These are phyloP conservation scores for Ceratocystis cubensis DNA, from an alignment of 2,329 filamentous ascomycete genomes.

Conservation along the genomic window DNA sequence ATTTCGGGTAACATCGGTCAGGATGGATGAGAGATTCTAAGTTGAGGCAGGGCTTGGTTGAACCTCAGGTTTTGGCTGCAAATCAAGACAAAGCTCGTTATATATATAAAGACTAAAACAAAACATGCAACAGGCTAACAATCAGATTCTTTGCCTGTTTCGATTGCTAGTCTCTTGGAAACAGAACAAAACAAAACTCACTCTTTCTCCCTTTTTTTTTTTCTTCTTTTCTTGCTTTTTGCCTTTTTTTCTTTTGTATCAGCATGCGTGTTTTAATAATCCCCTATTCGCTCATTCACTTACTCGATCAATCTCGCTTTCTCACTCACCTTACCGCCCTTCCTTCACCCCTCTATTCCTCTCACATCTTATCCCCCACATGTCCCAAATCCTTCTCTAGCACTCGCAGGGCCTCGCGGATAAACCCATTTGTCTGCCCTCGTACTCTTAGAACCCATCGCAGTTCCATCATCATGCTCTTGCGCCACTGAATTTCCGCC, in stretches of 20 bases:
- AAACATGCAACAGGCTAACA: background rate
- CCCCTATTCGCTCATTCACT: no score
- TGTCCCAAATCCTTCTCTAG: conserved; percentile 28
- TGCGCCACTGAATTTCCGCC: conserved; percentile 32
- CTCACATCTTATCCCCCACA: conserved; percentile 23
- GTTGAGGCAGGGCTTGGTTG: no score
- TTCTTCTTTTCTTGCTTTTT: background rate
- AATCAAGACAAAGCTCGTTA: background rate
- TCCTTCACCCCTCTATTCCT: background rate
- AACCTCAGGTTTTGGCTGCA: background rate
- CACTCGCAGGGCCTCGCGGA: conserved; percentile 31
- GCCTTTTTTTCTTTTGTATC: no score
- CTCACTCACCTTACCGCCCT: background rate
- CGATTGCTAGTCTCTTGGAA: background rate
- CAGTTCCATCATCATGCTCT: conserved; percentile 31
- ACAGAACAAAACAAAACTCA: background rate
- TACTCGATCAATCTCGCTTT: background rate
- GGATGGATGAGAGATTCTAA: background rate
- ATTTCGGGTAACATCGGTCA: conserved; percentile 22
- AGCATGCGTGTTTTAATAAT: no score
- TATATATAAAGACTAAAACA: conserved; percentile 2
- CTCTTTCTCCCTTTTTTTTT: background rate
- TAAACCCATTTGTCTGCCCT: conserved; percentile 31
- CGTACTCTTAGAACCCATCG: conserved; percentile 34
- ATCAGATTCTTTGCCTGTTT: background rate